These are phyloP conservation scores for Buxus sempervirens DNA, from an alignment of 164 flowering plant species.

Conservation along the genomic window DNA sequence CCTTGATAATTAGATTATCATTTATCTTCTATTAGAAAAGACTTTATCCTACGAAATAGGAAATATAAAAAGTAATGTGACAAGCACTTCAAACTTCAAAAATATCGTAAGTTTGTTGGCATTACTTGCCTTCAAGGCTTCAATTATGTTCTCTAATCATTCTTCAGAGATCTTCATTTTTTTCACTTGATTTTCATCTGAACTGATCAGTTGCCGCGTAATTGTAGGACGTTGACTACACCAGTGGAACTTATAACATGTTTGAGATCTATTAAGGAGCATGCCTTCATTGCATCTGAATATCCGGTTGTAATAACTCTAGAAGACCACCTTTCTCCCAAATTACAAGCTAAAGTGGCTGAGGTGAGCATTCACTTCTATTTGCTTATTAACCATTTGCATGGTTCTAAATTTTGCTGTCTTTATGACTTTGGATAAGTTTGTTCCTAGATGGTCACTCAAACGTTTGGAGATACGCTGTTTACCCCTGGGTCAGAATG, in stretches of 20 bases:
- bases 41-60: too few relatives aligned
- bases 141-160: neutral
- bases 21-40: too few relatives aligned
- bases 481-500: conserved; percentile 52
- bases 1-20: too few relatives aligned
- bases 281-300: conserved; percentile 64
- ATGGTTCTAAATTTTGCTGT: neutral
- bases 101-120: neutral
- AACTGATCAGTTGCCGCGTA: conserved; percentile 1
- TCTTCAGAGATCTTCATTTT: neutral
- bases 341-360: conserved; percentile 78
- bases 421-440: neutral
- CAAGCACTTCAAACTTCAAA: too few relatives aligned
- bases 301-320: conserved; percentile 71
- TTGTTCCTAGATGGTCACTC: conserved; percentile 51
- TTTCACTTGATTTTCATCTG: neutral
- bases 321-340: conserved; percentile 71
- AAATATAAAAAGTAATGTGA: too few relatives aligned
- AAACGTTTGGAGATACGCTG: conserved; percentile 60
- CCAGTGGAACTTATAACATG: conserved; percentile 62
- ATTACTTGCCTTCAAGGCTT: neutral
- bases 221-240: conserved; percentile 54
- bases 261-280: conserved; percentile 56
- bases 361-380: conserved; percentile 32
- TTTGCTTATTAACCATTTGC: conserved; percentile 4